Evolutionary conservation across 176 grass and related monocot species (phyloP).

Genomic region (Carex cristatella): DNA sequence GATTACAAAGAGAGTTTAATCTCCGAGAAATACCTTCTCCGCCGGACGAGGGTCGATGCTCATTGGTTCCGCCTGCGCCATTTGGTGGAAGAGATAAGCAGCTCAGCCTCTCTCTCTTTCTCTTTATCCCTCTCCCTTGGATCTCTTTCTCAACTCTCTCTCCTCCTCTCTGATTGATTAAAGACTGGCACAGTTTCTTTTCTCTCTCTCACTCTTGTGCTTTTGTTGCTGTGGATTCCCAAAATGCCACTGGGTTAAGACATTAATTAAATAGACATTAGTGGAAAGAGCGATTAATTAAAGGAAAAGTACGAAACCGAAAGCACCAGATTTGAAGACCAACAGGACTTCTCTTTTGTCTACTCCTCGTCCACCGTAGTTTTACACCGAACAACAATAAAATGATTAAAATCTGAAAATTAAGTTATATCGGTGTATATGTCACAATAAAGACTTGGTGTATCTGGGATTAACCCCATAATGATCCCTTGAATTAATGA

Average conservation of each 20-base stretch:
- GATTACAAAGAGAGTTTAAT: not conserved
- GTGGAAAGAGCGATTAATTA: slow-evolving; percentile 15
- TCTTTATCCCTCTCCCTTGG: not conserved
- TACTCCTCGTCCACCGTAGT: not conserved
- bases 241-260: slow-evolving; percentile 26
- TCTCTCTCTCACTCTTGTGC: slow-evolving; percentile 3
- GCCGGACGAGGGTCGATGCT: slow-evolving; percentile 20
- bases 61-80: slow-evolving; percentile 25
- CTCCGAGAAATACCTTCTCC: slow-evolving; percentile 16
- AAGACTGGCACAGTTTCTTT: not conserved
- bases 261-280: slow-evolving; percentile 12
- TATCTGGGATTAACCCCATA: not conserved
- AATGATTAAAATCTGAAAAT: not conserved
- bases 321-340: slow-evolving; percentile 5
- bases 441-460: not conserved
- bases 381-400: not conserved
- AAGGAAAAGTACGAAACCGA: not conserved
- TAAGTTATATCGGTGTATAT: not conserved
- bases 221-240: slow-evolving; percentile 23
- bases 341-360: not conserved
- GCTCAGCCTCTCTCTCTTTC: not conserved
- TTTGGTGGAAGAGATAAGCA: not conserved
- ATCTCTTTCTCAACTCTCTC: not conserved
- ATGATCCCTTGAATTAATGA: not conserved
- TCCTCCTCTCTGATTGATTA: not conserved